phyloP scores from a whole-genome alignment of 768 basidiomycete genomes.

The Boletus pseudopeckii region DNA sequence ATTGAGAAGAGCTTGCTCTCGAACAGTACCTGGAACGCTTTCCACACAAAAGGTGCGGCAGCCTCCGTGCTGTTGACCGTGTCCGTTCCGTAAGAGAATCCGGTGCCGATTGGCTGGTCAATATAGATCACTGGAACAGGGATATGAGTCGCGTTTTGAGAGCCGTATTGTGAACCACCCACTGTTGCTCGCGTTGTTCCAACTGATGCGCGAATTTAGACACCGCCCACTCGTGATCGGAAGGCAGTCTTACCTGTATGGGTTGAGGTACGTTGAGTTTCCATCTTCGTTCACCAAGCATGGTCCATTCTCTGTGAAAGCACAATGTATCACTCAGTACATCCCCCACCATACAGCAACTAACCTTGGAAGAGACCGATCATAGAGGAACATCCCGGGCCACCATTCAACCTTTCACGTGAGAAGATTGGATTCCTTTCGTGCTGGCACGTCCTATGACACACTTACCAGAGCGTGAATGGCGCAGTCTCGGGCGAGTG shows the following conservation, averaged over 20 bases:
- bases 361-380: conserved; percentile 64
- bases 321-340: neutral
- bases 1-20: conserved; percentile 51
- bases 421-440: neutral
- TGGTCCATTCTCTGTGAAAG: conserved; percentile 54
- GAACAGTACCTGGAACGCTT: conserved; percentile 60
- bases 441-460: neutral
- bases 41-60: conserved; percentile 60
- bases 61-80: conserved; percentile 49
- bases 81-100: conserved; percentile 58
- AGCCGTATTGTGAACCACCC: conserved; percentile 16
- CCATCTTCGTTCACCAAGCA: conserved; percentile 57
- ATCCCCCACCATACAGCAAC: neutral
- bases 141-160: neutral
- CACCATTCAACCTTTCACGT: conserved; percentile 48
- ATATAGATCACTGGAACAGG: conserved; percentile 58
- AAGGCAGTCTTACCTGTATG: conserved; percentile 45
- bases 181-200: conserved; percentile 71
- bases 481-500: conserved; percentile 58
- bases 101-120: conserved; percentile 65
- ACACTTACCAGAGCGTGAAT: conserved; percentile 56
- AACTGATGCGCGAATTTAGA: conserved; percentile 35
- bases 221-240: neutral
- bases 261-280: conserved; percentile 51
- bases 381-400: conserved; percentile 61